Conservation (phyloP, 2,329 filamentous ascomycete species). For the Amesomyces nigricolor region DNA sequence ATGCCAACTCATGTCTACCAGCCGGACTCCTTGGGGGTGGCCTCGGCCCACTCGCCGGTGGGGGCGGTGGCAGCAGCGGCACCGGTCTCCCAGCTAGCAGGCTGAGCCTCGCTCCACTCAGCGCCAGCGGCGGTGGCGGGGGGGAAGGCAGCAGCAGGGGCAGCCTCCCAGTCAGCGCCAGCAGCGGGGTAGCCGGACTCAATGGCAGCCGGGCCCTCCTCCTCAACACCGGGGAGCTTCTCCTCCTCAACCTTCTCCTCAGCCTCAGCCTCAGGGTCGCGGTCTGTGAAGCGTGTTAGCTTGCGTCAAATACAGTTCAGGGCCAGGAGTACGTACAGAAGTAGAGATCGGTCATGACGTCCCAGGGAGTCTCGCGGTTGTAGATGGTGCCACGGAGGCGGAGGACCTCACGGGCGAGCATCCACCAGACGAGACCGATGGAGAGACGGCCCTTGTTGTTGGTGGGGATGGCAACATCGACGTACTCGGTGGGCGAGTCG, state of each 20-base stretch:
- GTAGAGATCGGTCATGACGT: constrained; percentile 99
- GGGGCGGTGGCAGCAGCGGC: constrained; percentile 42
- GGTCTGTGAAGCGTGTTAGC: constrained; percentile 53
- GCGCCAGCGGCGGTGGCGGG: constrained; percentile 48
- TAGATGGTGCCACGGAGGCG: constrained; percentile 95
- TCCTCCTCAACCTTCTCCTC: constrained; percentile 96
- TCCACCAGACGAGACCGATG: constrained; percentile 98
- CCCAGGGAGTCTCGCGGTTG: constrained; percentile 95
- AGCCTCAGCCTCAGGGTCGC: constrained; percentile 98
- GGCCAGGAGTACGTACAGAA: constrained; percentile 64
- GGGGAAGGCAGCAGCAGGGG: constrained; percentile 64
- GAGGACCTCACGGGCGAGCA: constrained; percentile 99
- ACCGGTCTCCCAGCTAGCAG: constrained; percentile 47
- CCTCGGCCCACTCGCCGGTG: constrained; percentile 49
- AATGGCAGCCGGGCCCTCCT: constrained; percentile 72
- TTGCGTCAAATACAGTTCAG: constrained; percentile 1
- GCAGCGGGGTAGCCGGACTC: constrained; percentile 65
- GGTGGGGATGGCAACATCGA: constrained; percentile 99
- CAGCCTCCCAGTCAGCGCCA: constrained; percentile 78
- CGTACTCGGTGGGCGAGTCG: constrained; percentile 98
- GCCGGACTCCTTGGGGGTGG: constrained; percentile 44
- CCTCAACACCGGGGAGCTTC: constrained; percentile 80
- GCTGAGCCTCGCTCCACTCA: constrained; percentile 53
- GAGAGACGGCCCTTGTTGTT: constrained; percentile 99
- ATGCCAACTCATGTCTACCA: constrained; percentile 39